Percentiles rank a stretch among this genome's conserved stretches.
Evolutionary conservation across 1,139 yeast genomes (phyloP).

Genomic region (Magnusiomyces magnusii): DNA sequence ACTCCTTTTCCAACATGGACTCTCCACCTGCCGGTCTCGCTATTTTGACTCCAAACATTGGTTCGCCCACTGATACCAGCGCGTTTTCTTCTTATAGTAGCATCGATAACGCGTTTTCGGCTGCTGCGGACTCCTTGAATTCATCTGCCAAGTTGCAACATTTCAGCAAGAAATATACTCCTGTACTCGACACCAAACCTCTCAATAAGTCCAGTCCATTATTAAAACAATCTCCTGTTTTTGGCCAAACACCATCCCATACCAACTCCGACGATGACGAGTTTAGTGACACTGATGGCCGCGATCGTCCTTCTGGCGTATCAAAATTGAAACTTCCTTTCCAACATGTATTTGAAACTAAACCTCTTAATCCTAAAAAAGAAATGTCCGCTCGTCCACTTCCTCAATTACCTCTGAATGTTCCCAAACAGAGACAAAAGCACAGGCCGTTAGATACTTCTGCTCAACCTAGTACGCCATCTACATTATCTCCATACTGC

Average conservation of each 20-base stretch:
- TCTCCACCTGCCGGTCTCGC: neutral
- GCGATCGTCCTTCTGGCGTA: too few species aligned
- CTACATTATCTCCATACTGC: neutral
- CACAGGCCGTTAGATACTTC: neutral
- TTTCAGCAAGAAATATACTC: neutral
- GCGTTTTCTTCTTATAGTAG: neutral
- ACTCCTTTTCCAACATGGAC: neutral
- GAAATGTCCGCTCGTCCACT: neutral
- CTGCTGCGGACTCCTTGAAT: neutral
- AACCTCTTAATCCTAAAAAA: neutral
- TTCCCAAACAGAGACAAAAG: neutral
- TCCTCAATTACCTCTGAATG: neutral
- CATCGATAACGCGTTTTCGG: neutral
- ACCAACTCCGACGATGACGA: neutral
- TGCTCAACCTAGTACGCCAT: neutral
- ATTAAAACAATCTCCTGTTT: neutral
- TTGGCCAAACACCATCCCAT: neutral
- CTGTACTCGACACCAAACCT: too few species aligned
- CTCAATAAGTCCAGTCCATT: neutral
- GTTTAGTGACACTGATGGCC: too few species aligned
- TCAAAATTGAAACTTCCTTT: too few species aligned
- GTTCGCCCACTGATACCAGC: neutral
- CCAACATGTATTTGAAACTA: too few species aligned
- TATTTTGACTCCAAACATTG: neutral
- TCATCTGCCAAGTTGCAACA: neutral